Percentiles rank a stretch among this genome's conserved stretches.
phyloP scores from a whole-genome alignment of 805 yeast genomes.

The Monosporozyma servazzii region DNA sequence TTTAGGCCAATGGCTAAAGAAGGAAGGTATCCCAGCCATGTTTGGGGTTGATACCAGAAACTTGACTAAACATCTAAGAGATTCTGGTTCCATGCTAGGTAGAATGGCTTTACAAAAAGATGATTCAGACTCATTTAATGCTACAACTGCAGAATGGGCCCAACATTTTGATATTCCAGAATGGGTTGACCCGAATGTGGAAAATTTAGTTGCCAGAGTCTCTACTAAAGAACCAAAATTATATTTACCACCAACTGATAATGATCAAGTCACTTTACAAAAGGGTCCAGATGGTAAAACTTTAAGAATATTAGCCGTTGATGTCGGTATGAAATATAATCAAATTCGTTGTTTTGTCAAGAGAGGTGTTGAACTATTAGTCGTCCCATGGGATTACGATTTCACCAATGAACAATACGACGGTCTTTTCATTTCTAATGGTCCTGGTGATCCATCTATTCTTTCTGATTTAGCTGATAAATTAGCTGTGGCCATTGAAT shows the following conservation, averaged over 20 bases:
- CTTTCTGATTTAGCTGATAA: slow-evolving; percentile 58
- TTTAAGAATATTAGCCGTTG: slow-evolving; percentile 79
- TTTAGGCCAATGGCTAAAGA: slow-evolving; percentile 86
- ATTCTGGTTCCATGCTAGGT: slow-evolving; percentile 87
- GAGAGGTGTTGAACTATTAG: slow-evolving; percentile 92
- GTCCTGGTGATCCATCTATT: slow-evolving; percentile 98
- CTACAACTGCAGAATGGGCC: slow-evolving; percentile 43
- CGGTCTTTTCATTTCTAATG: slow-evolving; percentile 93
- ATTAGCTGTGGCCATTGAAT: slow-evolving; percentile 47
- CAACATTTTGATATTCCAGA: slow-evolving; percentile 63
- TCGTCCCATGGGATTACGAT: slow-evolving; percentile 94
- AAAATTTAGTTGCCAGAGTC: slow-evolving; percentile 87
- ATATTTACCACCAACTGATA: slow-evolving; percentile 57
- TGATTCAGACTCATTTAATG: slow-evolving; percentile 25
- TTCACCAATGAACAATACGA: slow-evolving; percentile 74
- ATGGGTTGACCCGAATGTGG: slow-evolving; percentile 87
- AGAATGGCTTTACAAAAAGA: slow-evolving; percentile 60
- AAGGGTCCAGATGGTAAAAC: slow-evolving; percentile 66
- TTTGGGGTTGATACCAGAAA: slow-evolving; percentile 97
- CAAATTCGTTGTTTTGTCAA: slow-evolving; percentile 94
- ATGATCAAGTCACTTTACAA: slow-evolving; percentile 31
- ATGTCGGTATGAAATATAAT: slow-evolving; percentile 96
- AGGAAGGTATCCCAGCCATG: slow-evolving; percentile 87
- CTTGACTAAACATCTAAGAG: slow-evolving; percentile 86
- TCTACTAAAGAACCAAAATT: slow-evolving; percentile 67